Conservation (phyloP, 768 basidiomycete genomes). For the Boletus coccyginus region DNA sequence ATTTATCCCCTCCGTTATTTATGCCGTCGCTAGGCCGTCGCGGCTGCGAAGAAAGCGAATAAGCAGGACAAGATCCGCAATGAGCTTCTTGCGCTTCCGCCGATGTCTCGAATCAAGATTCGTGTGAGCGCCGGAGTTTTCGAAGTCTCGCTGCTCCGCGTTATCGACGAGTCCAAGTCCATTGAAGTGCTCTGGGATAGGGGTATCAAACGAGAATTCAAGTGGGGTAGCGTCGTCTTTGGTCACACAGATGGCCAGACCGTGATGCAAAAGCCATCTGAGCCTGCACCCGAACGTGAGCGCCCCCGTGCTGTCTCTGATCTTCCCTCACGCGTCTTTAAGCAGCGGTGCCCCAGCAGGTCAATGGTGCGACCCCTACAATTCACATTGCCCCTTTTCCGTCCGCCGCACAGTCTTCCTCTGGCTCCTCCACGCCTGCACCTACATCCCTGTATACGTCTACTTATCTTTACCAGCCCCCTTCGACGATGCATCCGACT, state of each 20-base stretch:
- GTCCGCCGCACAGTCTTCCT: slow-evolving; percentile 14
- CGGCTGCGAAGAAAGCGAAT: slow-evolving; percentile 69
- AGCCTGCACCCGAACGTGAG: slow-evolving; percentile 51
- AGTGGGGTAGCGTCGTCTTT: slow-evolving; percentile 78
- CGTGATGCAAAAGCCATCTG: slow-evolving; percentile 70
- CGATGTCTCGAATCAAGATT: slow-evolving; percentile 78
- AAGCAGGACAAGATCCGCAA: slow-evolving; percentile 72
- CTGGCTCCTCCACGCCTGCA: slow-evolving; percentile 20
- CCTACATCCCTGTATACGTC: slow-evolving; percentile 21
- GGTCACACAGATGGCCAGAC: slow-evolving; percentile 65
- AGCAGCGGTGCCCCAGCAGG: slow-evolving; percentile 19
- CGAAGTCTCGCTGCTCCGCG: slow-evolving; percentile 75
- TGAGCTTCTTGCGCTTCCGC: slow-evolving; percentile 67
- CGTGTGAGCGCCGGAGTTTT: slow-evolving; percentile 82
- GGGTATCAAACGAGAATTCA: slow-evolving; percentile 71
- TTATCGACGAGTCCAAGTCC: slow-evolving; percentile 64
- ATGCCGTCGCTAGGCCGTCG: slow-evolving; percentile 51
- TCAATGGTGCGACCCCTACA: too few relatives aligned
- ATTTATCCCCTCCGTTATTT: background rate
- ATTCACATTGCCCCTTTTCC: slow-evolving; percentile 26
- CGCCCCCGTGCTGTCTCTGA: slow-evolving; percentile 9
- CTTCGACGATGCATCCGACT: slow-evolving; percentile 17
- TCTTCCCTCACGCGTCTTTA: background rate
- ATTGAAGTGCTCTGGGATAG: slow-evolving; percentile 84
- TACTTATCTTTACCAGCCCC: slow-evolving; percentile 20